phyloP scores from a whole-genome alignment of 2,329 filamentous ascomycete genomes.

The Diaporthe batatas region DNA sequence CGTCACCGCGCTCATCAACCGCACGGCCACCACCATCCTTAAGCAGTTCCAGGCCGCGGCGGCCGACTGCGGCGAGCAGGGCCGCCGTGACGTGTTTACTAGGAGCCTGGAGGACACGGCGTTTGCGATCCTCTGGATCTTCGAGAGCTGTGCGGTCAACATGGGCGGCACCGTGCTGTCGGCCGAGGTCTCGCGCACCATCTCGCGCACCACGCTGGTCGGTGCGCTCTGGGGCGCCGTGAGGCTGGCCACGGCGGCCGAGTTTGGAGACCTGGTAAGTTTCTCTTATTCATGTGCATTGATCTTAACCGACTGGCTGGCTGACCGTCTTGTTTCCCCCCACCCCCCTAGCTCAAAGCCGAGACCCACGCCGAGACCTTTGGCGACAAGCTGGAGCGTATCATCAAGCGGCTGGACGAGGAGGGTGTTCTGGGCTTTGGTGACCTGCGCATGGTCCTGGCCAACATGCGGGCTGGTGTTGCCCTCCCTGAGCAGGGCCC shows the following conservation, averaged over 20 bases:
- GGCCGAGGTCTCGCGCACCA: neutral
- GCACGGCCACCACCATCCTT: neutral
- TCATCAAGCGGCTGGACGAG: neutral
- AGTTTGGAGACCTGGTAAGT: neutral
- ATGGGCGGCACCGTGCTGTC: neutral
- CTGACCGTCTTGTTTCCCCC: neutral
- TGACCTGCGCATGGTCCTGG: neutral
- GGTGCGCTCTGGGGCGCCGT: neutral
- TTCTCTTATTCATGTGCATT: neutral
- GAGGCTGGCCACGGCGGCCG: neutral
- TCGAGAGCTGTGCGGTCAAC: constrained; percentile 21
- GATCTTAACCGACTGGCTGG: too few relatives aligned
- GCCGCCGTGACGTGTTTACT: neutral
- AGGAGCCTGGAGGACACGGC: neutral
- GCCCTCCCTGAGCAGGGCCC: too few relatives aligned
- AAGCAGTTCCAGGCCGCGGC: neutral
- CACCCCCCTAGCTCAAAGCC: neutral
- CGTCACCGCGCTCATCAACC: neutral
- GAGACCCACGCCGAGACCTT: neutral
- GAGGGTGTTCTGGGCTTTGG: neutral
- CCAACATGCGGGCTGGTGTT: neutral
- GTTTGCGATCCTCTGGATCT: neutral
- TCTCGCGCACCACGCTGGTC: neutral
- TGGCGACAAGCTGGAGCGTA: constrained; percentile 4
- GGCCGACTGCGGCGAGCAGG: too few relatives aligned